Evolutionary conservation across 345 rosid species (phyloP).

Genomic region (Toxicodendron radicans): DNA sequence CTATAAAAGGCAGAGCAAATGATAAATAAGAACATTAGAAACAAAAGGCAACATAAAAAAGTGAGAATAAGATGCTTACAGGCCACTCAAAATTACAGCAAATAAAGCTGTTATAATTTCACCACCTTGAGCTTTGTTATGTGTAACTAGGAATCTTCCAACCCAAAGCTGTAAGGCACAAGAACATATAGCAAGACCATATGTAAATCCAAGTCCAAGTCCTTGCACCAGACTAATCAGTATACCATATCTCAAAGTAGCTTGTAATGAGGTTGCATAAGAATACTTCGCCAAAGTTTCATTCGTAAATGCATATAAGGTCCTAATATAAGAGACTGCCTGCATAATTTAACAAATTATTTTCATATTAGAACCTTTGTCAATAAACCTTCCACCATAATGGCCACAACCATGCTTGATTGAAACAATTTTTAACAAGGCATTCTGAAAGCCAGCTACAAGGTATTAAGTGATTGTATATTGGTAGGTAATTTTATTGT

Average conservation of each 20-base stretch:
- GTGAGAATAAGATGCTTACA: slow-evolving; percentile 63
- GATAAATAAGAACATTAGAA: slow-evolving; percentile 4
- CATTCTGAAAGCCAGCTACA: not conserved
- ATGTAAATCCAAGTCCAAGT: slow-evolving; percentile 97
- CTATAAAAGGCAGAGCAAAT: slow-evolving; percentile 38
- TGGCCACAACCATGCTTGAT: not conserved
- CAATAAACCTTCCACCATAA: slow-evolving; percentile 1
- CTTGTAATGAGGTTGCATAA: slow-evolving; percentile 94
- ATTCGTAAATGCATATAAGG: slow-evolving; percentile 95
- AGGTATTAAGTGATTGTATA: not conserved
- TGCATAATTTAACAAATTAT: slow-evolving; percentile 42
- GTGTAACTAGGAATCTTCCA: slow-evolving; percentile 74
- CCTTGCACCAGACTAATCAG: slow-evolving; percentile 98
- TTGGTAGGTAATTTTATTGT: not conserved
- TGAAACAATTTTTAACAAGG: not conserved
- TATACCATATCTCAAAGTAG: slow-evolving; percentile 92
- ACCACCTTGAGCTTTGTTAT: slow-evolving; percentile 74
- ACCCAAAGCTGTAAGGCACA: slow-evolving; percentile 97
- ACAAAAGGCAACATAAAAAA: slow-evolving; percentile 18
- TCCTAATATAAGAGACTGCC: slow-evolving; percentile 89
- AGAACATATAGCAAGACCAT: slow-evolving; percentile 97
- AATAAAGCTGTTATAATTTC: slow-evolving; percentile 87
- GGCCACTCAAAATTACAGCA: slow-evolving; percentile 96
- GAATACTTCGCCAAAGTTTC: slow-evolving; percentile 97
- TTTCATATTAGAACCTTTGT: slow-evolving; percentile 13